Evolutionary conservation across 2,329 filamentous ascomycete species (phyloP).

Genomic region (Neoscytalidium dimidiatum): DNA sequence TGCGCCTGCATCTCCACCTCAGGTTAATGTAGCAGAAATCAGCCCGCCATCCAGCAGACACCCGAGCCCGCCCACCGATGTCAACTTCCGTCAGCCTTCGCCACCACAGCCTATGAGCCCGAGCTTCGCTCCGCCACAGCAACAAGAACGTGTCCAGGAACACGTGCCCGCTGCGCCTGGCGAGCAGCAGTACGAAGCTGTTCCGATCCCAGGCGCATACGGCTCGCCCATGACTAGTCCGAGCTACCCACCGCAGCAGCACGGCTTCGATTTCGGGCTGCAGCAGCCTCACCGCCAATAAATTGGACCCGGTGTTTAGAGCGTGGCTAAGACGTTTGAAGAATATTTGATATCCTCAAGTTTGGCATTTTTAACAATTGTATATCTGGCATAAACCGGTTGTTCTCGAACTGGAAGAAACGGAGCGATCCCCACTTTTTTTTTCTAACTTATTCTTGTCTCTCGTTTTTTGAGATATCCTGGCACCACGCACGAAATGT

Average conservation of each 20-base stretch:
- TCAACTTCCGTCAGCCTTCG: slow-evolving; percentile 25
- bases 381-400: slow-evolving; percentile 5
- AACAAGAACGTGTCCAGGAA: slow-evolving; percentile 54
- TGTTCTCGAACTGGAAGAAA: not conserved
- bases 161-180: slow-evolving; percentile 73
- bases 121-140: not conserved
- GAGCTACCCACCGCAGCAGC: slow-evolving; percentile 31
- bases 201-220: slow-evolving; percentile 89
- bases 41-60: not conserved
- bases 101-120: slow-evolving; percentile 29
- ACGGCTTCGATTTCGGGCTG: slow-evolving; percentile 41
- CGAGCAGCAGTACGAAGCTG: slow-evolving; percentile 80
- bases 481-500: slow-evolving; percentile 1
- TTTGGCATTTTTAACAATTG: not conserved
- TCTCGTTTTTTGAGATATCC: slow-evolving; percentile 12
- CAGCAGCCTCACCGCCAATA: slow-evolving; percentile 7
- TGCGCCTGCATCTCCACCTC: not conserved
- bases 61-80: not conserved
- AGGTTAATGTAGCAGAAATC: not conserved
- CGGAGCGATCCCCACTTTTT: slow-evolving; percentile 11
- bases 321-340: not conserved
- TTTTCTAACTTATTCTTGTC: not conserved
- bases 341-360: not conserved
- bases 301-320: not conserved
- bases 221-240: slow-evolving; percentile 50